Percentiles rank a stretch among this genome's conserved stretches.
Conservation (phyloP, 164 flowering plant genomes). For the Aristolochia fimbriata region DNA sequence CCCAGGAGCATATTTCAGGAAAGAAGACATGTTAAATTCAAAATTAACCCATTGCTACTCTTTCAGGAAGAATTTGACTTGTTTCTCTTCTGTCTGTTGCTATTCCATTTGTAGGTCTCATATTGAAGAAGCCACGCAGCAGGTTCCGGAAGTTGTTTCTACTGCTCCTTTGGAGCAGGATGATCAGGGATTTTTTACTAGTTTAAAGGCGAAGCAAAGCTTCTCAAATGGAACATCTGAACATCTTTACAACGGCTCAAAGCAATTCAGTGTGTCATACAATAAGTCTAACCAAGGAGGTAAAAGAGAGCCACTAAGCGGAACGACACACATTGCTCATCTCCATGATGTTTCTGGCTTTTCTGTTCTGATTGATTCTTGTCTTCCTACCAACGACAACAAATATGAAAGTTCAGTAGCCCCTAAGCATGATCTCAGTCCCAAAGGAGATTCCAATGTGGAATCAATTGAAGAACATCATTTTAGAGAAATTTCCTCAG, state of each 20-base stretch:
- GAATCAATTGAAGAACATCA: conserved; percentile 19
- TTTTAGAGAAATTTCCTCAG: conserved; percentile 25
- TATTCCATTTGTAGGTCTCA: conserved; percentile 27
- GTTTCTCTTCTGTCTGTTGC: background rate
- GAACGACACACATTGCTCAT: conserved; percentile 41
- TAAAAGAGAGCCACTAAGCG: conserved; percentile 25
- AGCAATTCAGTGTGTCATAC: conserved; percentile 41
- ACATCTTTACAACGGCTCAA: conserved; percentile 19
- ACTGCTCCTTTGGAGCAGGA: conserved; percentile 17
- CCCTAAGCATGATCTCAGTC: conserved; percentile 18
- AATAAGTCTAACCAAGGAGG: conserved; percentile 29
- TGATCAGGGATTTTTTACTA: conserved; percentile 10
- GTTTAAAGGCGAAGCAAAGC: conserved; percentile 18
- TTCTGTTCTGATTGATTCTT: conserved; percentile 40
- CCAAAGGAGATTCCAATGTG: conserved; percentile 14
- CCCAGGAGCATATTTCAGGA: too few relatives aligned
- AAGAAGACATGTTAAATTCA: background rate
- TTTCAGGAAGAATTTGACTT: background rate
- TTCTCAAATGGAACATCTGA: conserved; percentile 19
- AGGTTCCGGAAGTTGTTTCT: background rate
- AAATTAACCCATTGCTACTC: too few relatives aligned
- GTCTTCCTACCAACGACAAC: conserved; percentile 12
- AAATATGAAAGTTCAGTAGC: conserved; percentile 4
- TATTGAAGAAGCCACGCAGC: conserved; percentile 14
- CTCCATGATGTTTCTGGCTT: conserved; percentile 48